Base-by-base conservation (phyloP, 768 basidiomycete genomes). In the Pisolithus microcarpus region DNA sequence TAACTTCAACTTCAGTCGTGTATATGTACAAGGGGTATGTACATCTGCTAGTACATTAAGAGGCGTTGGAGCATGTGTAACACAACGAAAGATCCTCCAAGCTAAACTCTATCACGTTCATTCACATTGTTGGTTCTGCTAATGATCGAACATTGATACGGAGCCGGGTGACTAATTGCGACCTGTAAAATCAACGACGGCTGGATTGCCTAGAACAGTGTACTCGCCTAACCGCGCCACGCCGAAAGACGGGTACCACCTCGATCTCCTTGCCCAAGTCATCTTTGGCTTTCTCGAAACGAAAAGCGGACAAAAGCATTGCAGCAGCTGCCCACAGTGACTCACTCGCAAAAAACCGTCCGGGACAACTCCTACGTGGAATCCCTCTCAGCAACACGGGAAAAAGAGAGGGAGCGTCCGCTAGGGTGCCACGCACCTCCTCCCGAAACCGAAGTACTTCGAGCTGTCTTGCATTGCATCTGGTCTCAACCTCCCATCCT, bases 271-370 rank as follows among this genome's bases (percentile, higher is more conserved):
- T 49, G 26, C 49, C 49, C 21, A 48, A 26, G 8, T 21, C 44
- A n/a, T 48, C 46, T 19, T 31, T 50, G 19, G 49, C 46, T 24
- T 34, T 50, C 43, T 50, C 44, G 49, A 50, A 11, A 18, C 43
- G 24, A 30, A 19, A 31, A 19, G 18, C 30, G 11, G 42, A 26
- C 15, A 28, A 21, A 19, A 43, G 23, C 48, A 28, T 8, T 19
- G 31, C 13, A 16, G 21, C 18, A 5, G 48, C 48, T 21, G 26
- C 40, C 48, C 48, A 31, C 4, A 50, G 11, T 19, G 34, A 9
- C 23, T 34, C 28, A 10, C 24, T 21, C 5, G 39, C 39, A 8
- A 49, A 26, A 26, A 49, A 40, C 19, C 45, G 45, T 46, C 45
- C 45, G n/a, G 48, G 48, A 37, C 23, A 48, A 5, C 24, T 7